Evolutionary conservation across 2,329 filamentous ascomycete species (phyloP).

Genomic region (Aspergillus brunneoviolaceus): DNA sequence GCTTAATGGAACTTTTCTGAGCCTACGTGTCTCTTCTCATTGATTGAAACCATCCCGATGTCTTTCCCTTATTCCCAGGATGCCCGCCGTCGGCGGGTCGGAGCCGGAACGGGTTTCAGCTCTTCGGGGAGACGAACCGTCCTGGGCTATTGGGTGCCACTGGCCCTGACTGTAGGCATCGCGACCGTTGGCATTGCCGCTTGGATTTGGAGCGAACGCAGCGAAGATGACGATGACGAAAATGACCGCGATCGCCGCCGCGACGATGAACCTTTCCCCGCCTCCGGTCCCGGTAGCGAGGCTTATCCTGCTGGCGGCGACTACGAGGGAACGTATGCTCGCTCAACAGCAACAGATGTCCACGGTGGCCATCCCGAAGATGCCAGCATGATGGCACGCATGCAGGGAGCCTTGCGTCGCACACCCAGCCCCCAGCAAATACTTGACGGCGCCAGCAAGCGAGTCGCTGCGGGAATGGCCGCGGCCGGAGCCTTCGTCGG

Average conservation of each 20-base stretch:
- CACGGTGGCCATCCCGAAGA: conserved; percentile 44
- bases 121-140: conserved; percentile 42
- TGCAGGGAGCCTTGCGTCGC: conserved; percentile 77
- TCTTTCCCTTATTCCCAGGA: conserved; percentile 40
- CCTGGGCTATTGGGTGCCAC: conserved; percentile 78
- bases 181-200: conserved; percentile 83
- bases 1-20: conserved; percentile 23
- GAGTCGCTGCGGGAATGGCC: conserved; percentile 75
- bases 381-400: conserved; percentile 67
- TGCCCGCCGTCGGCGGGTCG: conserved; percentile 38
- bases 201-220: conserved; percentile 91
- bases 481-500: conserved; percentile 81
- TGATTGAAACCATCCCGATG: conserved; percentile 34
- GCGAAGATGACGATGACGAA: conserved; percentile 70
- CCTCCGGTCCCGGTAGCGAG: conserved; percentile 25
- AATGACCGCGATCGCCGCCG: conserved; percentile 61
- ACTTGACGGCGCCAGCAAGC: conserved; percentile 78
- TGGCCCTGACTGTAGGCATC: conserved; percentile 81
- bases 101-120: conserved; percentile 43
- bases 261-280: conserved; percentile 27
- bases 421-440: conserved; percentile 87
- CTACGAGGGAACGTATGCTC: conserved; percentile 32
- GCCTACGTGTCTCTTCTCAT: conserved; percentile 31
- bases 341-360: conserved; percentile 36
- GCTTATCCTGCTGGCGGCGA: conserved; percentile 28